phyloP scores from a whole-genome alignment of 2,329 filamentous ascomycete species.

The Mycocentrospora acerina region DNA sequence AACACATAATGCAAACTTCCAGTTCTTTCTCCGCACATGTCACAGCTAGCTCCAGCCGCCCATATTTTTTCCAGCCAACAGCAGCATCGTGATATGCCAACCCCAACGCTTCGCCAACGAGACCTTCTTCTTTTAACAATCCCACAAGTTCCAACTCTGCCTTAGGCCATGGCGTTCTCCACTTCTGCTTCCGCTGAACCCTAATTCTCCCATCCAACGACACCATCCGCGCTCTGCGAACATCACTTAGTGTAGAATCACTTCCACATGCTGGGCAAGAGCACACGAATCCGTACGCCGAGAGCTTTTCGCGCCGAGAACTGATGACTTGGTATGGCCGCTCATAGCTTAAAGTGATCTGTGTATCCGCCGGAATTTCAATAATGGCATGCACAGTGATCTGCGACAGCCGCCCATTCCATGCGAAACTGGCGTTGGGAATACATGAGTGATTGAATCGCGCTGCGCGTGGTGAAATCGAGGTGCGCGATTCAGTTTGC shows the following conservation, averaged over 20 bases:
- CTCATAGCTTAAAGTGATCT: slow-evolving; percentile 34
- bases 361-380: slow-evolving; percentile 29
- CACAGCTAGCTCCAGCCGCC: slow-evolving; percentile 13
- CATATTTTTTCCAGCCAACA: slow-evolving; percentile 15
- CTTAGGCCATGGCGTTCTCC: slow-evolving; percentile 12
- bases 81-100: slow-evolving; percentile 21
- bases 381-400: slow-evolving; percentile 29
- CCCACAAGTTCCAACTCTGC: slow-evolving; percentile 15
- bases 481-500: slow-evolving; percentile 17
- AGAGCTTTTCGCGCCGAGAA: slow-evolving; percentile 20
- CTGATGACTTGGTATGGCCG: slow-evolving; percentile 18
- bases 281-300: slow-evolving; percentile 24
- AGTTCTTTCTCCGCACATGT: slow-evolving; percentile 13
- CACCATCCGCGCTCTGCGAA: slow-evolving; percentile 17
- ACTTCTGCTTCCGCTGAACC: slow-evolving; percentile 12
- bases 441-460: slow-evolving; percentile 41
- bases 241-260: slow-evolving; percentile 8
- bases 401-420: slow-evolving; percentile 16
- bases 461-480: slow-evolving; percentile 31
- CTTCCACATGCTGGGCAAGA: slow-evolving; percentile 34
- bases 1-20: slow-evolving; percentile 13
- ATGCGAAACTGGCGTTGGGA: slow-evolving; percentile 34
- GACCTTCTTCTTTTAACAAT: slow-evolving; percentile 16
- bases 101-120: slow-evolving; percentile 20
- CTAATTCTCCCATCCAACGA: slow-evolving; percentile 15